These are phyloP conservation scores for Lachnellula cervina DNA, from an alignment of 2,329 filamentous ascomycete genomes.

Conservation along the genomic window DNA sequence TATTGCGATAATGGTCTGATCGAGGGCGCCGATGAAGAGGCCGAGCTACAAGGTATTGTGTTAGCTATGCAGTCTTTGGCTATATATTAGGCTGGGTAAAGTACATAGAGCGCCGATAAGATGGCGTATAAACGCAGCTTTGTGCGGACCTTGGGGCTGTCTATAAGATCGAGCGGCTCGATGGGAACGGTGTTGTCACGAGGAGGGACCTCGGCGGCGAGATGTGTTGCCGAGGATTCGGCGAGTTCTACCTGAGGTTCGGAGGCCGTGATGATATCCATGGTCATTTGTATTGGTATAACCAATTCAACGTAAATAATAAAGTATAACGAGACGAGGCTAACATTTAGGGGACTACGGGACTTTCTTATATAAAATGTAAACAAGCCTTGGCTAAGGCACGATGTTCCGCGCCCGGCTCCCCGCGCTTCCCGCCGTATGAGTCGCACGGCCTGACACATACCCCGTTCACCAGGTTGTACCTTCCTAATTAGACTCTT, in stretches of 20 bases:
- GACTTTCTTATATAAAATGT: too few species aligned
- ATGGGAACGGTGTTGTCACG: slow-evolving; percentile 3
- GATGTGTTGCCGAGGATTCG: background rate
- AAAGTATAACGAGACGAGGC: too few species aligned
- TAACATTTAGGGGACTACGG: too few species aligned
- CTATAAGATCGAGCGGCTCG: slow-evolving; percentile 13
- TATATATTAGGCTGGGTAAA: background rate
- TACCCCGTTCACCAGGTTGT: too few species aligned
- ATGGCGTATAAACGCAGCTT: slow-evolving; percentile 25
- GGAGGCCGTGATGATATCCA: background rate
- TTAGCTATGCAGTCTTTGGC: background rate
- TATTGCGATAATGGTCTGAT: slow-evolving; percentile 35
- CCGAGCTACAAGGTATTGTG: background rate
- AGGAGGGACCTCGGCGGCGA: background rate
- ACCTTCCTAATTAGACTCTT: too few species aligned
- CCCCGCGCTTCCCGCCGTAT: too few species aligned
- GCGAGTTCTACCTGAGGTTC: background rate
- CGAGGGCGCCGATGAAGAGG: slow-evolving; percentile 24
- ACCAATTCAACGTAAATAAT: too few species aligned
- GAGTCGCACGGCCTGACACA: too few species aligned
- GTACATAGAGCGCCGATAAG: slow-evolving; percentile 24
- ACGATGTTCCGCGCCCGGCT: too few species aligned
- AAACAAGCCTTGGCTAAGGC: too few species aligned
- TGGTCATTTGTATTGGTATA: background rate
- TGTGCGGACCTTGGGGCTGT: slow-evolving; percentile 20